Conservation (phyloP, 179 eudicot genomes). For the Spergularia azorica region DNA sequence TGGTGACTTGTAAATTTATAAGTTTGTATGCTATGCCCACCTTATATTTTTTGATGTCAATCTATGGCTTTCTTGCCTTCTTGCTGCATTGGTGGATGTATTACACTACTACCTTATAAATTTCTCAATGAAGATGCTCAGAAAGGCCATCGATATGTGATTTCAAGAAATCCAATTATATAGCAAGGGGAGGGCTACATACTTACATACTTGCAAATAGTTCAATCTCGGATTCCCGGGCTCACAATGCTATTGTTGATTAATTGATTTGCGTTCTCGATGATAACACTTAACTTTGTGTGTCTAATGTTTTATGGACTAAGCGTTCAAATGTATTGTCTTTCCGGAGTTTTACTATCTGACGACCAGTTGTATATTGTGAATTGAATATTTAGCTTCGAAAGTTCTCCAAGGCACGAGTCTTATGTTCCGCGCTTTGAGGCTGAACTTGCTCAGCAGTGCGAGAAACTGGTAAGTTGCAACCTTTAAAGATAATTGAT, state of each 20-base stretch:
- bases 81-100: not conserved
- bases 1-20: not conserved
- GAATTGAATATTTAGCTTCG: conserved; percentile 62
- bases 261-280: not conserved
- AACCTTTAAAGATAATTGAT: not conserved
- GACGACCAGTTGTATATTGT: conserved; percentile 1
- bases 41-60: not conserved
- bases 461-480: conserved; percentile 85
- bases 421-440: conserved; percentile 86
- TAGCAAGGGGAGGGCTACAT: not conserved
- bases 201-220: too few species aligned
- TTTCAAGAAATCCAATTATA: not conserved
- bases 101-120: not conserved
- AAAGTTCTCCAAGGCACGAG: conserved; percentile 86
- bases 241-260: too few species aligned
- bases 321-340: not conserved
- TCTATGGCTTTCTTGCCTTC: not conserved
- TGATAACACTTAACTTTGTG: not conserved
- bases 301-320: not conserved
- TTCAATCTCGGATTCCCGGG: too few species aligned
- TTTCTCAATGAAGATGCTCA: not conserved
- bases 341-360: not conserved
- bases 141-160: not conserved
- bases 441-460: conserved; percentile 86
- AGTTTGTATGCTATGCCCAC: not conserved